Evolutionary conservation across 2,329 filamentous ascomycete species (phyloP).

Genomic region (Stagonosporopsis cucurbitacearum): DNA sequence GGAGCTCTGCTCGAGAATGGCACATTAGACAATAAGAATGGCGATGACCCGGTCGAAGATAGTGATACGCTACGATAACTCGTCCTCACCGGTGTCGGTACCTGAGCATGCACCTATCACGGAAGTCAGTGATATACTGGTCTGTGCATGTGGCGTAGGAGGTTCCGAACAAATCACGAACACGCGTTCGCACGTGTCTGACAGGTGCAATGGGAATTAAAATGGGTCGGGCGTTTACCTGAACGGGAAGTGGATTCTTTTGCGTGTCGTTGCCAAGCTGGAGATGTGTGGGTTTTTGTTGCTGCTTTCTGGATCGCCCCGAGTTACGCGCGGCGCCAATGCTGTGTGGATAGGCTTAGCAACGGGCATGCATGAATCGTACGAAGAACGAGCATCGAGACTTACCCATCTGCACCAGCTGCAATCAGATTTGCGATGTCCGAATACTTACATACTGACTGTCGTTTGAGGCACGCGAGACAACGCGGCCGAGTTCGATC

Average conservation of each 20-base stretch:
- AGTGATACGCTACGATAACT: constrained; percentile 44
- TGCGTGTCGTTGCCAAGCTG: constrained; percentile 34
- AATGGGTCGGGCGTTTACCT: constrained; percentile 34
- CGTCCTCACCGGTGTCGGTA: constrained; percentile 36
- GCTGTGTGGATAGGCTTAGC: constrained; percentile 34
- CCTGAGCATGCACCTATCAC: constrained; percentile 27
- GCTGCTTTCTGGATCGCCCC: constrained; percentile 37
- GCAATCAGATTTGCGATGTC: constrained; percentile 75
- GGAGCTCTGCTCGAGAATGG: constrained; percentile 73
- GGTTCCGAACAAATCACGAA: constrained; percentile 15
- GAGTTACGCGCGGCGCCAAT: constrained; percentile 35
- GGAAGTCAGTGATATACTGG: constrained; percentile 22
- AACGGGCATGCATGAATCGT: constrained; percentile 16
- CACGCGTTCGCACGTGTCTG: constrained; percentile 21
- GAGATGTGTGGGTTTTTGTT: constrained; percentile 32
- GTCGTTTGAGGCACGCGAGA: constrained; percentile 72
- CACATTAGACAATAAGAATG: constrained; percentile 71
- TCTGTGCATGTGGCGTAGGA: constrained; percentile 9
- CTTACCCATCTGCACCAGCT: constrained; percentile 63
- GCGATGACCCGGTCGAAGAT: constrained; percentile 53
- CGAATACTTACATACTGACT: constrained; percentile 77
- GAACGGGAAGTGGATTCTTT: constrained; percentile 30
- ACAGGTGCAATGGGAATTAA: constrained; percentile 25
- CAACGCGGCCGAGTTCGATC: constrained; percentile 70
- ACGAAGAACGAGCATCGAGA: neutral